Percentiles rank a stretch among this genome's conserved stretches.
Evolutionary conservation across 1,284 basidiomycete genomes (phyloP).

Genomic region (Ceratobasidium theobromae): DNA sequence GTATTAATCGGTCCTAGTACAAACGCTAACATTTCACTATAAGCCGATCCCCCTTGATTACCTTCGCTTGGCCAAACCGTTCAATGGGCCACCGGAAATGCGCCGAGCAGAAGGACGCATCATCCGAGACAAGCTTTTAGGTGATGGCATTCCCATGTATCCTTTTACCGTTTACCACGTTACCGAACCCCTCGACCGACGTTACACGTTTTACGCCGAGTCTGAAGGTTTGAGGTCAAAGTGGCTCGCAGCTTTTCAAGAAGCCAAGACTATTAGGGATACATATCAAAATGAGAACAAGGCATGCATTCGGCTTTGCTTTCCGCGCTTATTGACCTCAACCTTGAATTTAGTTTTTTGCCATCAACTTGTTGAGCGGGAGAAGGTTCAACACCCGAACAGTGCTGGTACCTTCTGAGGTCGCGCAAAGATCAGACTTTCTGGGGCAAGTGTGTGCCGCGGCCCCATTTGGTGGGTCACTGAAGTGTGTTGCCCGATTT

Average conservation of each 20-base stretch:
- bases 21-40: constrained; percentile 3
- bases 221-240: constrained; percentile 58
- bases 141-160: constrained; percentile 49
- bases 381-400: constrained; percentile 58
- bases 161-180: constrained; percentile 77
- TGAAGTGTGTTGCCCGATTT: not conserved
- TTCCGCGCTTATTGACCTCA: not conserved
- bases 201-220: constrained; percentile 69
- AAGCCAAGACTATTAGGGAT: constrained; percentile 62
- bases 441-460: constrained; percentile 62
- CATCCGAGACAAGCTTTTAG: constrained; percentile 29
- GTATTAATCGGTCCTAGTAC: not conserved
- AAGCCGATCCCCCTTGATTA: constrained; percentile 77
- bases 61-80: constrained; percentile 61
- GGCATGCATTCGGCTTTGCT: constrained; percentile 48
- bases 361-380: constrained; percentile 58
- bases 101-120: constrained; percentile 21
- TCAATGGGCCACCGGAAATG: constrained; percentile 50
- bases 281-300: constrained; percentile 67
- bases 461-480: constrained; percentile 60
- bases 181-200: constrained; percentile 52
- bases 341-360: constrained; percentile 57
- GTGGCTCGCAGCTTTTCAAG: constrained; percentile 62
- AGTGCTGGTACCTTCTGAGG: constrained; percentile 41
- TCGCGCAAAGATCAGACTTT: constrained; percentile 42